These are phyloP conservation scores for Hippophae tibetana DNA, from an alignment of 306 rosid genomes.

Conservation along the genomic window DNA sequence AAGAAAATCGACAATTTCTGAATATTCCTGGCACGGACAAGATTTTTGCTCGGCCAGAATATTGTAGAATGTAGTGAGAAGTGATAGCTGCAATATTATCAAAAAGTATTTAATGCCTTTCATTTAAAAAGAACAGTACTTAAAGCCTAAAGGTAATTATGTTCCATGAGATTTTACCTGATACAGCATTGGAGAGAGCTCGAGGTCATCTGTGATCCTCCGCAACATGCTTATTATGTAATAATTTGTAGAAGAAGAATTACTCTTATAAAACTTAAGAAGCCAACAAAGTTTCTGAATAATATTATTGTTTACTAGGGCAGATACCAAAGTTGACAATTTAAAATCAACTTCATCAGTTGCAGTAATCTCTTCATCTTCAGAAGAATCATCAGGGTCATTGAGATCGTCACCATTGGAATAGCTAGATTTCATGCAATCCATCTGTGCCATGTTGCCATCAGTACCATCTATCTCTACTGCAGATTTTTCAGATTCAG, in stretches of 20 bases:
- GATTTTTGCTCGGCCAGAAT: conserved; percentile 72
- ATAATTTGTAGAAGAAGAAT: conserved; percentile 60
- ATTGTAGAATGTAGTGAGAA: conserved; percentile 58
- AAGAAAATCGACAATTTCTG: conserved; percentile 58
- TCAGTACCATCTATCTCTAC: conserved; percentile 21
- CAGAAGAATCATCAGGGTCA: conserved; percentile 49
- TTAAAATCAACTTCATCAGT: conserved; percentile 78
- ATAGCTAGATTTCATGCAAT: conserved; percentile 23
- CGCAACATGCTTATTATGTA: conserved; percentile 62
- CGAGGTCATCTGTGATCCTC: conserved; percentile 72
- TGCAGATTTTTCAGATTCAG: conserved; percentile 19
- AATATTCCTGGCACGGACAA: conserved; percentile 51
- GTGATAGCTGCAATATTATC: conserved; percentile 60
- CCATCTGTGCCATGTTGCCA: conserved; percentile 24
- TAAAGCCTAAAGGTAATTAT: conserved; percentile 13
- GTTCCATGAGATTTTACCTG: conserved; percentile 46
- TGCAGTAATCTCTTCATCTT: conserved; percentile 55
- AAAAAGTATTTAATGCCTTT: background rate
- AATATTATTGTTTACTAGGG: conserved; percentile 61
- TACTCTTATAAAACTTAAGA: conserved; percentile 91
- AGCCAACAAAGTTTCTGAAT: conserved; percentile 85
- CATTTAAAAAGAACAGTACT: background rate
- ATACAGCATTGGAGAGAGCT: conserved; percentile 84
- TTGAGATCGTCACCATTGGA: conserved; percentile 39
- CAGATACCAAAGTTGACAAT: conserved; percentile 59